phyloP scores from a whole-genome alignment of 345 rosid species.

The Angophora floribunda region DNA sequence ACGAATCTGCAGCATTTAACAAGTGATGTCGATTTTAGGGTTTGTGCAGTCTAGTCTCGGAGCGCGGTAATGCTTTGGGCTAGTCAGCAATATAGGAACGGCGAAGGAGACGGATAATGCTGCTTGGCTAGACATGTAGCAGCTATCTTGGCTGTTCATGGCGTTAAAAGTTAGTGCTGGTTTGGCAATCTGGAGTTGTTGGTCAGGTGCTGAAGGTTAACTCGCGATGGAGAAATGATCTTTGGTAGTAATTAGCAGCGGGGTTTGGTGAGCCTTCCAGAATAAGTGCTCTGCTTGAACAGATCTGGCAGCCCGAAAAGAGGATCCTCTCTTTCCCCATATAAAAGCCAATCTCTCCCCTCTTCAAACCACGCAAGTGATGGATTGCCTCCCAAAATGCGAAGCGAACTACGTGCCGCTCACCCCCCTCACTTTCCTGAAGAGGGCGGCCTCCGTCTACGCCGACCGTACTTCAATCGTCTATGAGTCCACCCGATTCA shows the following conservation, averaged over 20 bases:
- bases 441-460: conserved; percentile 45
- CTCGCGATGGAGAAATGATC: background rate
- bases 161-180: background rate
- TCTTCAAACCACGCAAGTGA: background rate
- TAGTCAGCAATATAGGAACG: background rate
- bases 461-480: conserved; percentile 41
- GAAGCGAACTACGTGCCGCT: conserved; percentile 50
- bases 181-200: background rate
- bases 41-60: background rate
- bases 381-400: conserved; percentile 43
- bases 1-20: conserved; percentile 19
- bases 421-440: conserved; percentile 51
- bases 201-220: background rate
- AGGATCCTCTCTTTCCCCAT: background rate
- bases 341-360: background rate
- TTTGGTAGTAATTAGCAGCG: background rate
- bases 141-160: background rate
- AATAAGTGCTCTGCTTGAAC: background rate
- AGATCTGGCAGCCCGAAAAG: background rate
- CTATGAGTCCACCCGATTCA: conserved; percentile 34
- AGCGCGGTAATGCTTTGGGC: background rate
- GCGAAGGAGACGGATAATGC: background rate
- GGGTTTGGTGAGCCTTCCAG: background rate
- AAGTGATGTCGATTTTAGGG: background rate
- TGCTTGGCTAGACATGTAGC: background rate